Percentiles rank a stretch among this genome's conserved stretches.
phyloP scores from a whole-genome alignment of 768 basidiomycete genomes.

The Boletus subparvulus region DNA sequence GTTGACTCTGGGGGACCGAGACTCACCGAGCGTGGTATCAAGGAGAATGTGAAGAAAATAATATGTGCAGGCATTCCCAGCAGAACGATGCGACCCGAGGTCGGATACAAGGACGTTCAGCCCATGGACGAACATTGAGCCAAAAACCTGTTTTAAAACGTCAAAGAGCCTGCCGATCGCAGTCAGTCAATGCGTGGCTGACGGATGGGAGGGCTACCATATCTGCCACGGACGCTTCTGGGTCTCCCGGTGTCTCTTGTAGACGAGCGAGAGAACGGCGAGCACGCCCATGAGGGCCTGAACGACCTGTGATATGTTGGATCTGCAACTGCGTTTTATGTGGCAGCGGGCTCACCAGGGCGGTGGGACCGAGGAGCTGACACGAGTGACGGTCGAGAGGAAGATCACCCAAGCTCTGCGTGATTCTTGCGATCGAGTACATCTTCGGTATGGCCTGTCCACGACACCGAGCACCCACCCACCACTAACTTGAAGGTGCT shows the following conservation, averaged over 20 bases:
- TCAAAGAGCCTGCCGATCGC: constrained; percentile 76
- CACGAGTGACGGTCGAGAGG: constrained; percentile 46
- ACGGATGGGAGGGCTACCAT: constrained; percentile 53
- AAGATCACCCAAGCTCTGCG: constrained; percentile 21
- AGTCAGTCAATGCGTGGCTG: constrained; percentile 4
- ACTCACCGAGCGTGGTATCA: constrained; percentile 71
- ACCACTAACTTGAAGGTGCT: background rate
- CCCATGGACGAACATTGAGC: constrained; percentile 78
- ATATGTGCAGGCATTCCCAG: constrained; percentile 83
- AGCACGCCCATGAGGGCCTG: constrained; percentile 89
- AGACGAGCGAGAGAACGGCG: constrained; percentile 82
- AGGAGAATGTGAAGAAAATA: constrained; percentile 93
- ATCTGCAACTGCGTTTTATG: background rate
- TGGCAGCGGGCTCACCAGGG: constrained; percentile 35
- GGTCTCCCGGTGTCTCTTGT: constrained; percentile 84
- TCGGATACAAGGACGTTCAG: constrained; percentile 79
- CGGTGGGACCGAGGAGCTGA: constrained; percentile 48
- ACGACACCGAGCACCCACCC: background rate
- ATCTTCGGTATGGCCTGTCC: background rate
- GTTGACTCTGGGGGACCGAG: background rate
- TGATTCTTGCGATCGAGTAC: constrained; percentile 11
- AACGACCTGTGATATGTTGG: constrained; percentile 50
- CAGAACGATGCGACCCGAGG: constrained; percentile 64
- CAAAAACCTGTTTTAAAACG: constrained; percentile 88
- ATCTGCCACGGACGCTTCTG: constrained; percentile 89